These are phyloP conservation scores for Oenanthe sinensis DNA, from an alignment of 129 eudicot species.

Conservation along the genomic window DNA sequence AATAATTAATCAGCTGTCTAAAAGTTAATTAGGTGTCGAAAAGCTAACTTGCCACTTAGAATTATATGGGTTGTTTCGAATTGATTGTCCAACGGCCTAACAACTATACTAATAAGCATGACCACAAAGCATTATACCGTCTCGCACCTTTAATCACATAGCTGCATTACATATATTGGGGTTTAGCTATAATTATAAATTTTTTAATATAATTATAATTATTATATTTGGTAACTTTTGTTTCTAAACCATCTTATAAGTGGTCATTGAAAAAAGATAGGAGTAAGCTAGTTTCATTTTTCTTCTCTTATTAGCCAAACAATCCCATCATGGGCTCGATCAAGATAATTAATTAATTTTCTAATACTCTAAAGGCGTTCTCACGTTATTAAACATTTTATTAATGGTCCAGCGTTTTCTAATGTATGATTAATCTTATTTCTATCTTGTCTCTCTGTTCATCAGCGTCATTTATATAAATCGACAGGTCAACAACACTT, in stretches of 20 bases:
- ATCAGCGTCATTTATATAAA: neutral
- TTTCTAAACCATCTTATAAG: too few relatives aligned
- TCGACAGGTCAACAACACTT: neutral
- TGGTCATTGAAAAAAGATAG: too few relatives aligned
- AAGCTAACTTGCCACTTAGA: neutral
- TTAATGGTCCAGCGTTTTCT: too few relatives aligned
- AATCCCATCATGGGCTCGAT: neutral
- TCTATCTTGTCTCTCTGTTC: neutral
- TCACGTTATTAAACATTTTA: too few relatives aligned
- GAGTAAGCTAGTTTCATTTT: too few relatives aligned
- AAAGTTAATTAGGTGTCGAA: constrained; percentile 1
- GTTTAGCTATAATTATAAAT: too few relatives aligned
- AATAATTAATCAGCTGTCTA: neutral
- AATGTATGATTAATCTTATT: too few relatives aligned
- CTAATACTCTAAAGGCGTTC: neutral
- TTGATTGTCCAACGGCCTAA: constrained; percentile 34
- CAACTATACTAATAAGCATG: constrained; percentile 17
- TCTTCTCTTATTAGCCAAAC: too few relatives aligned
- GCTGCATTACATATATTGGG: too few relatives aligned
- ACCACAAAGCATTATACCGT: neutral
- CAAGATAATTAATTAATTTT: neutral
- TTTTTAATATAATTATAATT: too few relatives aligned
- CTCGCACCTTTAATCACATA: neutral
- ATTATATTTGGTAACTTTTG: too few relatives aligned
- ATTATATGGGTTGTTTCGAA: constrained; percentile 15